Percentiles rank a stretch among this genome's conserved stretches.
phyloP scores from a whole-genome alignment of 805 yeast genomes.

The Ogataea methanolica region DNA sequence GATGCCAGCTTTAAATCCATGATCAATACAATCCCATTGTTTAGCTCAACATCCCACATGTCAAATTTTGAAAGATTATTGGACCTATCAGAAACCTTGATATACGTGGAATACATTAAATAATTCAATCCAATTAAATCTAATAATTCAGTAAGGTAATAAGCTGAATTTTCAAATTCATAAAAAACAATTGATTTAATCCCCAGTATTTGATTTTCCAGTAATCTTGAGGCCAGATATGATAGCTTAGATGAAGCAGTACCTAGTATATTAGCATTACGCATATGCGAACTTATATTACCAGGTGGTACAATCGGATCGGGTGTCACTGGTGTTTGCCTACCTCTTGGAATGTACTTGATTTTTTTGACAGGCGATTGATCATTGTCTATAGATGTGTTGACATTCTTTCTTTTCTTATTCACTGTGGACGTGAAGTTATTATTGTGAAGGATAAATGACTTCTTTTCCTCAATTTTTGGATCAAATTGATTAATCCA shows the following conservation, averaged over 20 bases:
- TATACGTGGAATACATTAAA: constrained; percentile 59
- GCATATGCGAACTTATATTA: constrained; percentile 17
- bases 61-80: constrained; percentile 49
- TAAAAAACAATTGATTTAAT: constrained; percentile 60
- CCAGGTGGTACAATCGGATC: constrained; percentile 21
- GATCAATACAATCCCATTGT: constrained; percentile 48
- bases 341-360: constrained; percentile 13
- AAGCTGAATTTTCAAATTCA: constrained; percentile 70
- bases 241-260: constrained; percentile 62
- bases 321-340: constrained; percentile 19
- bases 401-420: background rate
- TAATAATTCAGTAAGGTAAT: constrained; percentile 57
- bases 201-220: constrained; percentile 44
- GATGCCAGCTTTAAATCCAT: constrained; percentile 69
- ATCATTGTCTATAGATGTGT: constrained; percentile 2
- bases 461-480: constrained; percentile 15
- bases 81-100: constrained; percentile 46
- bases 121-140: constrained; percentile 59
- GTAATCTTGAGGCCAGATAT: constrained; percentile 48
- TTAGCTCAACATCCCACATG: constrained; percentile 34
- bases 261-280: constrained; percentile 46
- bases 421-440: background rate
- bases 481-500: constrained; percentile 27
- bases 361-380: constrained; percentile 16
- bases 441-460: background rate